A percentile compares a stretch with the other conserved stretches of the same genome.
phyloP scores from a whole-genome alignment of 352 stramenopile species.

The Pythium coloratum region DNA sequence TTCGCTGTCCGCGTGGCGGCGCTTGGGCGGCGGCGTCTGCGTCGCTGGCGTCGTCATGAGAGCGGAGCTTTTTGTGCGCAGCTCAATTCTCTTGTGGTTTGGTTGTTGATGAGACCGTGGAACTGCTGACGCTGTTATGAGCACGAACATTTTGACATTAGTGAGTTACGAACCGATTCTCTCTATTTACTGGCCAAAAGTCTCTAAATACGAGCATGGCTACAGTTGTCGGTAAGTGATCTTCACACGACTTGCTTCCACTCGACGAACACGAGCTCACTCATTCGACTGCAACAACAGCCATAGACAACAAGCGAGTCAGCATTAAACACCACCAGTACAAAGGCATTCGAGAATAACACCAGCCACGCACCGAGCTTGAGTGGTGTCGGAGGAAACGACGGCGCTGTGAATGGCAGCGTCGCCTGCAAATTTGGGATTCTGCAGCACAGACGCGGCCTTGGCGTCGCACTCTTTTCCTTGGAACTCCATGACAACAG shows the following conservation, averaged over 20 bases:
- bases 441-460: slow-evolving; percentile 27
- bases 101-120: neutral
- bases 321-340: neutral
- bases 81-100: neutral
- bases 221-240: neutral
- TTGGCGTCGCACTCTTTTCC: slow-evolving; percentile 28
- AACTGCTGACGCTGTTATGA: slow-evolving; percentile 4
- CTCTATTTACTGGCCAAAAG: slow-evolving; percentile 1
- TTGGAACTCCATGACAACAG: slow-evolving; percentile 65
- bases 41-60: slow-evolving; percentile 8
- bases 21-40: slow-evolving; percentile 10
- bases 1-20: slow-evolving; percentile 9
- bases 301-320: neutral
- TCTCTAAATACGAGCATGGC: slow-evolving; percentile 18
- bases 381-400: slow-evolving; percentile 32
- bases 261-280: slow-evolving; percentile 48
- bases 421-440: slow-evolving; percentile 27
- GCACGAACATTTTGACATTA: neutral
- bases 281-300: slow-evolving; percentile 29
- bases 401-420: slow-evolving; percentile 19
- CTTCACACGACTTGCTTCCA: slow-evolving; percentile 51
- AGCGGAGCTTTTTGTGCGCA: neutral
- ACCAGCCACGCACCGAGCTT: slow-evolving; percentile 31
- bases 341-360: neutral
- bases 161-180: neutral